Conservation (phyloP, 2,329 filamentous ascomycete genomes). For the Diaporthe ampelina region DNA sequence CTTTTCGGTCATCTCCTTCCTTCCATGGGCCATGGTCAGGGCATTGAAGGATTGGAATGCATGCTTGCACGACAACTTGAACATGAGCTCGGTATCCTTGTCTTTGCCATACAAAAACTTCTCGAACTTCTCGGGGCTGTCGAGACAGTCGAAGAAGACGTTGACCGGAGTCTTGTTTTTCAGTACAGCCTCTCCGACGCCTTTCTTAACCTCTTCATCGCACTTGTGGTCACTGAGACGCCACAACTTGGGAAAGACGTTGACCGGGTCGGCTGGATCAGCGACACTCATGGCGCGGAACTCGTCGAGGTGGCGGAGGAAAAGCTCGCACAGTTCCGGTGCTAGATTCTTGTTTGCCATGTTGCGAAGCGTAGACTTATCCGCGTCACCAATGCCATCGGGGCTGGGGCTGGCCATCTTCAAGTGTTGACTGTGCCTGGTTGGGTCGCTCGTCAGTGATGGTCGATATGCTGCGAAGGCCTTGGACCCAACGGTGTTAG, state of each 20-base stretch:
- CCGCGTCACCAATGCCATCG: background rate
- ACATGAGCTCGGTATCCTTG: too few relatives aligned
- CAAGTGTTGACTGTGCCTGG: too few relatives aligned
- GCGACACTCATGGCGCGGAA: background rate
- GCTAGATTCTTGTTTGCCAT: background rate
- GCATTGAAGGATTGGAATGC: too few relatives aligned
- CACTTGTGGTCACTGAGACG: background rate
- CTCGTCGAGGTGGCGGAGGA: too few relatives aligned
- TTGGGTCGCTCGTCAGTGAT: background rate
- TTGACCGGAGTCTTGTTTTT: background rate
- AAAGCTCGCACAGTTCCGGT: background rate
- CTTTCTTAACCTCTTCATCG: background rate
- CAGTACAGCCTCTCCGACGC: background rate
- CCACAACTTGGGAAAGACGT: background rate
- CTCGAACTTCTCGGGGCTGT: background rate
- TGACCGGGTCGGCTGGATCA: rapidly evolving
- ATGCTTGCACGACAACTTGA: too few relatives aligned
- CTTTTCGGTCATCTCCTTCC: too few relatives aligned
- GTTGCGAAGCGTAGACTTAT: rapidly evolving
- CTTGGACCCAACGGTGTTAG: background rate
- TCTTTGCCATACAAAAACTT: background rate
- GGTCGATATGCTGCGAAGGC: background rate
- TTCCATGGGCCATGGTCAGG: too few relatives aligned
- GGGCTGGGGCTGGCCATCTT: background rate
- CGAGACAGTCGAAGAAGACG: background rate